Evolutionary conservation across 192 early-diverging fungal genomes (phyloP).

Genomic region (Mortierella hygrophila): DNA sequence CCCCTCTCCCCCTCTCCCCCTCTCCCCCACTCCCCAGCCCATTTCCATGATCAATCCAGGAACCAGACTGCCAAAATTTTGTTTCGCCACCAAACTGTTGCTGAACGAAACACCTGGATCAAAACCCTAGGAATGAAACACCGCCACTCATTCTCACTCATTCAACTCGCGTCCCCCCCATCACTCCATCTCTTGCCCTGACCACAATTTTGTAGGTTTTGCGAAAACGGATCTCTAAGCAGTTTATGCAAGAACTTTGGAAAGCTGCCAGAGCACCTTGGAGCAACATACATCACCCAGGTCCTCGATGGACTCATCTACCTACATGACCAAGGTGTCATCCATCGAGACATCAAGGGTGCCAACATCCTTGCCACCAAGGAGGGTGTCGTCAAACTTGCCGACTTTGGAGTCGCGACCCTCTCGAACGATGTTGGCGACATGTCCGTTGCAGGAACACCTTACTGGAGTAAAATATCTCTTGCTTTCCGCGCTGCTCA

Average conservation of each 20-base stretch:
- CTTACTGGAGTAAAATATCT: constrained; percentile 71
- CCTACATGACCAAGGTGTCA: constrained; percentile 86
- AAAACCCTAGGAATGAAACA: neutral
- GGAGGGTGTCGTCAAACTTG: constrained; percentile 79
- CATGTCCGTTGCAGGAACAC: constrained; percentile 72
- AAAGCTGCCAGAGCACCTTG: constrained; percentile 77
- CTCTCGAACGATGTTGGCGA: constrained; percentile 63
- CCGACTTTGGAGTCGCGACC: constrained; percentile 83
- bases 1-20: too few relatives aligned
- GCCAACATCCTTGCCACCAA: constrained; percentile 80
- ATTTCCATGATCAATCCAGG: neutral
- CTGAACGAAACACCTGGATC: neutral
- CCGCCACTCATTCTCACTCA: neutral
- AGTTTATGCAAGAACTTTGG: constrained; percentile 80
- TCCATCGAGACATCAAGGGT: constrained; percentile 96
- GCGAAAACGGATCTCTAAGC: constrained; percentile 81
- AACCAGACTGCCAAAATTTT: neutral
- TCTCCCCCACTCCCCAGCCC: too few relatives aligned
- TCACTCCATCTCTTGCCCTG: neutral
- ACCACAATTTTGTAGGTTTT: constrained; percentile 57
- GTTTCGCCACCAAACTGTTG: neutral
- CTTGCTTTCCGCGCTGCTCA: neutral
- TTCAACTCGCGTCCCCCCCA: neutral
- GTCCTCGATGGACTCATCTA: constrained; percentile 89
- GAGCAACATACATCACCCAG: constrained; percentile 84